A percentile compares a stretch with the other conserved stretches of the same genome.
Conservation (phyloP, 148 eudicot species). For the Arctostaphylos glauca region DNA sequence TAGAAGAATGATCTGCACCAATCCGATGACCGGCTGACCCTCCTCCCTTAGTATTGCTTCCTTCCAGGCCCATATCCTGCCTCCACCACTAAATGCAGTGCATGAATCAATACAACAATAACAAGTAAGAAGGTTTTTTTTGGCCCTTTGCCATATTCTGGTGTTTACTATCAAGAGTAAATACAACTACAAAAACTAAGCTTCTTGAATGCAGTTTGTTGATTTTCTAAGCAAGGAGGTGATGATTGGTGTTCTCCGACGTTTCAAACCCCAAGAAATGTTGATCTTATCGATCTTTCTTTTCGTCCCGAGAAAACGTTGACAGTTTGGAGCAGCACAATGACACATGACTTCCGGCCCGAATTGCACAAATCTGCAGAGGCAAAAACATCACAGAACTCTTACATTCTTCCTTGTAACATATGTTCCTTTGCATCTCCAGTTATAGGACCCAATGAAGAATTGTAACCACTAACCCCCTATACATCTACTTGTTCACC, state of each 20-base stretch:
- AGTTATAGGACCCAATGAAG: neutral
- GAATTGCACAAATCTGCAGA: slow-evolving; percentile 84
- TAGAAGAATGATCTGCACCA: no score
- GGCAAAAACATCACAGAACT: neutral
- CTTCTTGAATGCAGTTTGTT: neutral
- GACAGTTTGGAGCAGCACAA: slow-evolving; percentile 82
- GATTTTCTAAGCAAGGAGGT: slow-evolving; percentile 17
- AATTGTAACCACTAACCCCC: neutral
- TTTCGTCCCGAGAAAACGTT: slow-evolving; percentile 77
- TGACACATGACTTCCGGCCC: slow-evolving; percentile 89
- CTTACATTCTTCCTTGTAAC: neutral
- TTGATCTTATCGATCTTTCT: slow-evolving; percentile 37
- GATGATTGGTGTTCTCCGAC: slow-evolving; percentile 46
- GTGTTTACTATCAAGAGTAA: no score
- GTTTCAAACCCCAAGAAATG: slow-evolving; percentile 67
- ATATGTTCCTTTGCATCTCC: neutral
- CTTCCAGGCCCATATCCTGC: neutral
- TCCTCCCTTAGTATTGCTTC: no score
- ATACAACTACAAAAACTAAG: neutral
- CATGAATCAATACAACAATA: neutral
- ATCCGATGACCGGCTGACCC: no score
- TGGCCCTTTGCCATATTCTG: neutral
- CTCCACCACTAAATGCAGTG: neutral
- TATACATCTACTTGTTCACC: neutral
- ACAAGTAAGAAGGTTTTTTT: neutral